Base-by-base conservation (phyloP, 202 grass and related monocot species). In the Carex sylvatica region DNA sequence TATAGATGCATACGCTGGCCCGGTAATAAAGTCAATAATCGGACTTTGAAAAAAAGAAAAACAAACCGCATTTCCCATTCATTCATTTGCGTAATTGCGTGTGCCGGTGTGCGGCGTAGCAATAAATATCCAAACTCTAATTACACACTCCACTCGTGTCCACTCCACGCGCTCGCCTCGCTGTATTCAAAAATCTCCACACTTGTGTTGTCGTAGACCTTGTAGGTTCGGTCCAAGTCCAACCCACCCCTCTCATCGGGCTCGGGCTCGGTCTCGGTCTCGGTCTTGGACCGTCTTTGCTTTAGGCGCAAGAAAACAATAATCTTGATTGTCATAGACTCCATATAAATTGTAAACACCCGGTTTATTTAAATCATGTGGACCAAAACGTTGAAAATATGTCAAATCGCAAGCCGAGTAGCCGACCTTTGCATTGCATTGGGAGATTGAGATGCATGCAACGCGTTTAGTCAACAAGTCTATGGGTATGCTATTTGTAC, bases 261-360 rank as follows among this genome's bases (percentile, higher is more conserved):
- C 28, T 28, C 28, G 28, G 28, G 1, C 28, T 28, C 28, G 28
- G 28, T n/a, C n/a, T n/a, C n/a, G n/a, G n/a, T n/a, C n/a, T n/a
- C n/a, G n/a, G n/a, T n/a, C n/a, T n/a, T n/a, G n/a, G 18, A 0
- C 5, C 20, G 80, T n/a, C 63, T 65, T 82, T 82, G 61, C 80
- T 82, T 82, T 82, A 42, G 80, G 46, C 19, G 80, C 80, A 82
- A 82, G 80, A 70, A 76, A 70, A 82, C 80, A 55, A 82, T 24
- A 70, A 82, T 52, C 44, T 36, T 9, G 63, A 7, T 82, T 2
- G 18, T 15, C 15, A 81, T 28, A 56, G 6, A 22, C 0, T 0
- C 12, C 6, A 3, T 3, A 33, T 30, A 70, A 31, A 20, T 69
- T 69, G 28, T 1, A 56, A 77, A 59, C 18, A 59, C 52, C 53